Conservation (phyloP, 2,329 filamentous ascomycete genomes). For the Torrubiellomyces zombiae region DNA sequence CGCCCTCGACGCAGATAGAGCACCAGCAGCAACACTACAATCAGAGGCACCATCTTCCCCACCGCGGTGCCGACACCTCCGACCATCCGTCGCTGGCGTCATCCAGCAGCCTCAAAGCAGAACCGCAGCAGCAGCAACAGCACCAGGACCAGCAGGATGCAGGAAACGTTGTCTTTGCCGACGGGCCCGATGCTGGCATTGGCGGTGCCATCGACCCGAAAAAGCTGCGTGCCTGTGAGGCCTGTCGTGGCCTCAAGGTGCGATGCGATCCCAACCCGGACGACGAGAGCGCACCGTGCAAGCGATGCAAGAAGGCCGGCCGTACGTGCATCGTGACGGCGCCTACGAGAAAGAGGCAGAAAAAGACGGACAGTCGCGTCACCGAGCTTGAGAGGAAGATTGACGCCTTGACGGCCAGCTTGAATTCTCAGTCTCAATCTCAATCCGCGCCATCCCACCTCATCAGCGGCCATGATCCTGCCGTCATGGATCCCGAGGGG, state of each 20-base stretch:
- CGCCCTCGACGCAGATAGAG: slow-evolving; percentile 5
- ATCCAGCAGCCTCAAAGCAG: slow-evolving; percentile 1
- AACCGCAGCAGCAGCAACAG: slow-evolving; percentile 4
- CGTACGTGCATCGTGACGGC: slow-evolving; percentile 62
- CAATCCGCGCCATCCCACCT: no score
- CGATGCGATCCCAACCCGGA: slow-evolving; percentile 62
- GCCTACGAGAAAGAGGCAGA: slow-evolving; percentile 63
- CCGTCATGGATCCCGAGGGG: no score
- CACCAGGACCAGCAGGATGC: slow-evolving; percentile 5
- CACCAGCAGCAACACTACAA: neutral
- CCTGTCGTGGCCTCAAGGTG: slow-evolving; percentile 62
- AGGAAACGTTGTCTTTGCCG: no score
- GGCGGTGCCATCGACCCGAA: slow-evolving; percentile 33
- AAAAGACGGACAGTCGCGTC: slow-evolving; percentile 80
- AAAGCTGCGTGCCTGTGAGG: slow-evolving; percentile 56
- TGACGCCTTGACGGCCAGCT: slow-evolving; percentile 65
- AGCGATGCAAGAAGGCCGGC: slow-evolving; percentile 66
- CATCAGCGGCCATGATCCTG: no score
- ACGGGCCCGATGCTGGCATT: slow-evolving; percentile 4
- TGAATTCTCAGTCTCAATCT: no score
- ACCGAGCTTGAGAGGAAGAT: slow-evolving; percentile 88
- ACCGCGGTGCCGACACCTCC: slow-evolving; percentile 8
- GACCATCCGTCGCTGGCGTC: slow-evolving; percentile 3
- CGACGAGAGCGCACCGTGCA: slow-evolving; percentile 47
- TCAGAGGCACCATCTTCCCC: slow-evolving; percentile 2